A percentile compares a stretch with the other conserved stretches of the same genome.
These are phyloP conservation scores for Novymonas esmeraldas DNA, from an alignment of 208 protist species.

Conservation along the genomic window DNA sequence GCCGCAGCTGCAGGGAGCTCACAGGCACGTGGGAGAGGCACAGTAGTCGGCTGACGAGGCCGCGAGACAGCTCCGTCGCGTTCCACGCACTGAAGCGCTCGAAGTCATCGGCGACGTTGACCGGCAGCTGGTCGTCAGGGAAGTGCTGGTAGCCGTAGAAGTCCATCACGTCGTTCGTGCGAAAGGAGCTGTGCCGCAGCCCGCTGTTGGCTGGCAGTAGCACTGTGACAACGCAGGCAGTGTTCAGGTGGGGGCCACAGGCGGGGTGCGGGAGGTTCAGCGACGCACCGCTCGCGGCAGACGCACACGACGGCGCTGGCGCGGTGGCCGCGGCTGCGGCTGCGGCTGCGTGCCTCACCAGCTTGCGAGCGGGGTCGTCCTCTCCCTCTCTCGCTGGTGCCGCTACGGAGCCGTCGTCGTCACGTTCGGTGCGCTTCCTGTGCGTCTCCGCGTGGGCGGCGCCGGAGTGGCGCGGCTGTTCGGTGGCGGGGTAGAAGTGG, in stretches of 20 bases:
- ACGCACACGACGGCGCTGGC: not conserved
- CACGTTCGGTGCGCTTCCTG: slow-evolving; percentile 25
- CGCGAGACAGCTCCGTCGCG: slow-evolving; percentile 41
- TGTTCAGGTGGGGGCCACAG: slow-evolving; percentile 8
- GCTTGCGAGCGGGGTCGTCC: slow-evolving; percentile 1
- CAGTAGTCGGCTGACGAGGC: slow-evolving; percentile 56
- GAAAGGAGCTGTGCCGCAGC: slow-evolving; percentile 23
- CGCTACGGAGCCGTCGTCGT: not conserved
- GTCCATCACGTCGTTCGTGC: slow-evolving; percentile 71
- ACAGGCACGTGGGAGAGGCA: slow-evolving; percentile 29
- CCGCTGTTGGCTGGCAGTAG: slow-evolving; percentile 8
- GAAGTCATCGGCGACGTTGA: slow-evolving; percentile 45
- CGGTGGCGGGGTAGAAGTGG: slow-evolving; percentile 56
- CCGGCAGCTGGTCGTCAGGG: slow-evolving; percentile 29
- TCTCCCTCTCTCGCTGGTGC: not conserved
- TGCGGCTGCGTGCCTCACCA: not conserved
- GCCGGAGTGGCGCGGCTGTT: slow-evolving; percentile 3
- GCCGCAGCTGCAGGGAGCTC: slow-evolving; percentile 7
- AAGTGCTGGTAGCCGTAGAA: slow-evolving; percentile 75
- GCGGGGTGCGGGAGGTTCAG: slow-evolving; percentile 41
- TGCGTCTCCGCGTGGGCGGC: not conserved
- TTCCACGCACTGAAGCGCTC: slow-evolving; percentile 60
- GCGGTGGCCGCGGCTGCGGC: not conserved
- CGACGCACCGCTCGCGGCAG: not conserved
- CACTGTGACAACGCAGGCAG: slow-evolving; percentile 39